Percentiles rank a stretch among this genome's conserved stretches.
These are phyloP conservation scores for Biscutella auriculata DNA, from an alignment of 441 rosid genomes.

Conservation along the genomic window DNA sequence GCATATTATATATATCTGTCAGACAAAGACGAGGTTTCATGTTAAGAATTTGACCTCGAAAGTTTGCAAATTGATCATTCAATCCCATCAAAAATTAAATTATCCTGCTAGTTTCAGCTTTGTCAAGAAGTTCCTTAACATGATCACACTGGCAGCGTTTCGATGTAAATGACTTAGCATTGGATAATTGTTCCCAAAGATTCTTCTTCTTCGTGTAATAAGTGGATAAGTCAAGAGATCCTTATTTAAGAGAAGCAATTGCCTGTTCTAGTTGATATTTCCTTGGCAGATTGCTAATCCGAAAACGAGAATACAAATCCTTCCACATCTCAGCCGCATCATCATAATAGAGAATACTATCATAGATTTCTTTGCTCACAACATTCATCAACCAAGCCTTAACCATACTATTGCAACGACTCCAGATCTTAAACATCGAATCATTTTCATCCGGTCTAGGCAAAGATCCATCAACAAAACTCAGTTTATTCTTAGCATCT, in stretches of 20 bases:
- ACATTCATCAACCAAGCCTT: too few relatives aligned
- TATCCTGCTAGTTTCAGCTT: background rate
- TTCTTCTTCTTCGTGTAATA: background rate
- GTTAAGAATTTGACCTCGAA: too few relatives aligned
- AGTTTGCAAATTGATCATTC: too few relatives aligned
- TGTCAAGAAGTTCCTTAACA: background rate
- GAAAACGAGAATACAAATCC: background rate
- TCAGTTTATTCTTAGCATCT: too few relatives aligned
- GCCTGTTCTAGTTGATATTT: background rate
- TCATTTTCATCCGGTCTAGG: background rate
- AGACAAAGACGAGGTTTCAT: too few relatives aligned
- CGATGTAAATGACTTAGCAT: too few relatives aligned
- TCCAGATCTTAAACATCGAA: background rate
- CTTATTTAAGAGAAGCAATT: background rate
- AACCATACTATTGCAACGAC: background rate
- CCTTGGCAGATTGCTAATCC: background rate
- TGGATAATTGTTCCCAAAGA: background rate
- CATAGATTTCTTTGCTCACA: background rate
- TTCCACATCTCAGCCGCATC: background rate
- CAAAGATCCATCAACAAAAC: background rate
- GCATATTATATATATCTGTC: too few relatives aligned
- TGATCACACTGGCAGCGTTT: background rate
- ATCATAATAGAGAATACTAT: background rate
- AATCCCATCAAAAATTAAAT: background rate
- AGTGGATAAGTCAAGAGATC: accelerated